These are phyloP conservation scores for Salvia rosmarinus DNA, from an alignment of 257 asterid species.

Conservation along the genomic window DNA sequence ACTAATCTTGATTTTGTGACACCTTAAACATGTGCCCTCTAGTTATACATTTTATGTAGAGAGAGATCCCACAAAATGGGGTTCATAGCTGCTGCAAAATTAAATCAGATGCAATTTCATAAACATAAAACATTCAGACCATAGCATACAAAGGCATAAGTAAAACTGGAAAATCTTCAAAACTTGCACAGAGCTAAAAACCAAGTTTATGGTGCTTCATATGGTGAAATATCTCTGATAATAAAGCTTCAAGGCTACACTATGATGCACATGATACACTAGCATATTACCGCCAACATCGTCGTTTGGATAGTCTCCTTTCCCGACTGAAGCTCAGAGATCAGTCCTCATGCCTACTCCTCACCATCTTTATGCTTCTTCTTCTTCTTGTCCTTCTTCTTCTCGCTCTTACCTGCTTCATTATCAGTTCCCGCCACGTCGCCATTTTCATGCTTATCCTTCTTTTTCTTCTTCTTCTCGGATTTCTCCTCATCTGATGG, in stretches of 20 bases:
- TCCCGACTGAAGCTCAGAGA: neutral
- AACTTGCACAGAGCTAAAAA: constrained; percentile 35
- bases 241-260: constrained; percentile 33
- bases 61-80: neutral
- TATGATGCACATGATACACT: constrained; percentile 34
- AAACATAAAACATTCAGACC: constrained; percentile 26
- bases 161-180: constrained; percentile 3
- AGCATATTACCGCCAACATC: neutral
- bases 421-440: constrained; percentile 42
- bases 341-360: constrained; percentile 36
- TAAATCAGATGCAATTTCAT: constrained; percentile 26
- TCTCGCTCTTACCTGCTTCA: constrained; percentile 53
- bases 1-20: no score
- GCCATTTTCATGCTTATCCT: constrained; percentile 53
- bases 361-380: constrained; percentile 72
- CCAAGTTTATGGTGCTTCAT: constrained; percentile 22
- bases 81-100: neutral
- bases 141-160: constrained; percentile 31
- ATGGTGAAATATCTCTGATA: neutral
- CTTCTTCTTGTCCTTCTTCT: constrained; percentile 70
- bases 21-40: neutral
- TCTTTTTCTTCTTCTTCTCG: constrained; percentile 68
- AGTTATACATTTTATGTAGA: no score
- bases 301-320: neutral
- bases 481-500: constrained; percentile 61